Percentiles rank a stretch among this genome's conserved stretches.
phyloP scores from a whole-genome alignment of 805 yeast species.

The Zygoascus bituminiphila region DNA sequence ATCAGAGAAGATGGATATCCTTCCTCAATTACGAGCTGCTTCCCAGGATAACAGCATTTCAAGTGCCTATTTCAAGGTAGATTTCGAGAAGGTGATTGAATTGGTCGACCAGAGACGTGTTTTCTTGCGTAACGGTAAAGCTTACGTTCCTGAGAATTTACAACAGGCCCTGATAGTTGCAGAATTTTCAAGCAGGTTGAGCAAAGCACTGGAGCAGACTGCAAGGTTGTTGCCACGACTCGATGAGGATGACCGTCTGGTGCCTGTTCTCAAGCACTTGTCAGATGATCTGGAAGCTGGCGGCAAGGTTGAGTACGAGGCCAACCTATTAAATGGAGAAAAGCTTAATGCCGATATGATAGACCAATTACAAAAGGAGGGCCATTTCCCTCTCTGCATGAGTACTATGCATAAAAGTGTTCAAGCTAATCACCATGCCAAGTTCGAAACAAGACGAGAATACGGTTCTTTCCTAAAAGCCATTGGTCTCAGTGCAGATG shows the following conservation, averaged over 20 bases:
- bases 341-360: slow-evolving; percentile 54
- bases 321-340: slow-evolving; percentile 33
- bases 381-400: slow-evolving; percentile 80
- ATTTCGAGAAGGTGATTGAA: slow-evolving; percentile 78
- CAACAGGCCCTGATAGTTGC: slow-evolving; percentile 62
- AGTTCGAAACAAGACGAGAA: slow-evolving; percentile 79
- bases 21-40: slow-evolving; percentile 44
- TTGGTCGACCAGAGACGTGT: slow-evolving; percentile 68
- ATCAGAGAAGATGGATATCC: slow-evolving; percentile 49
- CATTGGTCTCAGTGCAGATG: slow-evolving; percentile 79
- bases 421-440: slow-evolving; percentile 57
- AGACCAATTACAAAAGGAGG: slow-evolving; percentile 42
- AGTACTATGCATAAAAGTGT: slow-evolving; percentile 57
- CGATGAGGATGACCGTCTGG: slow-evolving; percentile 84
- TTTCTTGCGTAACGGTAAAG: slow-evolving; percentile 58
- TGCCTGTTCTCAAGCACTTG: slow-evolving; percentile 75
- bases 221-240: slow-evolving; percentile 72
- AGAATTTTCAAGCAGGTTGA: slow-evolving; percentile 54
- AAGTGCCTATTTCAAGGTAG: slow-evolving; percentile 72
- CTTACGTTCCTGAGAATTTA: slow-evolving; percentile 75
- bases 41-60: slow-evolving; percentile 19
- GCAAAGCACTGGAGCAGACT: slow-evolving; percentile 50
- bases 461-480: slow-evolving; percentile 79
- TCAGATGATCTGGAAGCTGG: slow-evolving; percentile 36
- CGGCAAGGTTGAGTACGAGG: slow-evolving; percentile 51